phyloP scores from a whole-genome alignment of 257 asterid genomes.

The Petunia axillaris region DNA sequence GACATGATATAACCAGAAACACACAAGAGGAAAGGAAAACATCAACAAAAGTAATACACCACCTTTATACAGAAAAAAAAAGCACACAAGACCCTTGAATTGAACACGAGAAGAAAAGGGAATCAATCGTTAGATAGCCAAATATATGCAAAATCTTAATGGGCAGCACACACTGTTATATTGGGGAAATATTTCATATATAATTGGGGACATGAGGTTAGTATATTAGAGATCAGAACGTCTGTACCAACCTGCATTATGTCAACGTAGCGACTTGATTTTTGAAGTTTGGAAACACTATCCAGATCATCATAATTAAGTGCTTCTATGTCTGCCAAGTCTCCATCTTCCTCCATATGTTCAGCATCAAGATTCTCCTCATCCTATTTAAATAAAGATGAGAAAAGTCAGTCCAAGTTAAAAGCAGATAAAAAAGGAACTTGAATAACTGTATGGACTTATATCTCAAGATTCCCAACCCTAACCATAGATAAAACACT shows the following conservation, averaged over 20 bases:
- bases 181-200: not conserved
- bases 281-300: conserved; percentile 88
- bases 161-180: not conserved
- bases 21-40: not conserved
- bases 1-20: conserved; percentile 3
- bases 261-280: conserved; percentile 67
- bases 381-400: conserved; percentile 47
- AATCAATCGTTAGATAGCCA: not conserved
- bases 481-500: not conserved
- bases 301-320: conserved; percentile 94
- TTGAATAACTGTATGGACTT: not conserved
- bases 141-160: not conserved
- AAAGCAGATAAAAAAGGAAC: conserved; percentile 26
- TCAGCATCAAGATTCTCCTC: conserved; percentile 61
- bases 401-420: conserved; percentile 22
- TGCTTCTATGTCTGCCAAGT: conserved; percentile 87
- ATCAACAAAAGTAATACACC: not conserved
- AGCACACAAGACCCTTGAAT: not conserved
- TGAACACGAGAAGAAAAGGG: not conserved
- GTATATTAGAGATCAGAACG: not conserved
- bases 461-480: conserved; percentile 6
- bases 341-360: conserved; percentile 94
- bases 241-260: conserved; percentile 68
- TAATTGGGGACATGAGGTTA: not conserved
- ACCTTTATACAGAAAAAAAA: not conserved